A percentile compares a stretch with the other conserved stretches of the same genome.
phyloP scores from a whole-genome alignment of 2,329 filamentous ascomycete genomes.

The Ophiosphaerella korrae region DNA sequence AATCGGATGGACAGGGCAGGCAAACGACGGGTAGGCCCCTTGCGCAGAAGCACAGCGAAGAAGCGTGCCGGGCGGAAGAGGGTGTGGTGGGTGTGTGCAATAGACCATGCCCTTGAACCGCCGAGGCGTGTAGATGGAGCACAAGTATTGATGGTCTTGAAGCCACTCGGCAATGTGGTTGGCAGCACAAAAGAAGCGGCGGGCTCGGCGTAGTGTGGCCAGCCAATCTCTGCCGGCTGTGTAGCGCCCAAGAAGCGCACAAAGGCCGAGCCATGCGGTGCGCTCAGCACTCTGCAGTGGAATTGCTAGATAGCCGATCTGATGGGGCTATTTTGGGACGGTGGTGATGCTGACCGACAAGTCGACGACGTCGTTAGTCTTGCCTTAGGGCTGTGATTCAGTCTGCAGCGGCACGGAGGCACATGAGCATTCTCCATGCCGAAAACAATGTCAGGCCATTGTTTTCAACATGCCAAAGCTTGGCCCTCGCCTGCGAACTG shows the following conservation, averaged over 20 bases:
- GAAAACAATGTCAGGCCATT: slow-evolving; percentile 43
- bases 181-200: slow-evolving; percentile 31
- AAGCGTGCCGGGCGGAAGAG: slow-evolving; percentile 22
- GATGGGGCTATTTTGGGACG: slow-evolving; percentile 31
- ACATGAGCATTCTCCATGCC: slow-evolving; percentile 7
- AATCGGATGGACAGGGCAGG: slow-evolving; percentile 9
- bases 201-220: slow-evolving; percentile 18
- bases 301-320: slow-evolving; percentile 11
- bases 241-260: slow-evolving; percentile 37
- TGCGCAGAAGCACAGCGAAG: slow-evolving; percentile 28
- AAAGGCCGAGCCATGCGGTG: slow-evolving; percentile 21
- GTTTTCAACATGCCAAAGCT: slow-evolving; percentile 24
- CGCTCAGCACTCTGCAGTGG: slow-evolving; percentile 26
- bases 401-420: slow-evolving; percentile 27
- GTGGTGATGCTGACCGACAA: slow-evolving; percentile 1
- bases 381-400: slow-evolving; percentile 35
- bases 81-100: slow-evolving; percentile 21
- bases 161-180: slow-evolving; percentile 39
- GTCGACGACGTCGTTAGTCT: slow-evolving; percentile 15
- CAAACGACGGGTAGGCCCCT: slow-evolving; percentile 21
- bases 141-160: slow-evolving; percentile 25
- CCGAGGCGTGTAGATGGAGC: slow-evolving; percentile 32
- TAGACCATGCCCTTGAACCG: slow-evolving; percentile 32
- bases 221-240: slow-evolving; percentile 32
- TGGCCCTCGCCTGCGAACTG: slow-evolving; percentile 20